Evolutionary conservation across 2,329 filamentous ascomycete species (phyloP), one percentile per base, ranked within the genome.

Genomic region (Arthrobotrys entomopaga): DNA sequence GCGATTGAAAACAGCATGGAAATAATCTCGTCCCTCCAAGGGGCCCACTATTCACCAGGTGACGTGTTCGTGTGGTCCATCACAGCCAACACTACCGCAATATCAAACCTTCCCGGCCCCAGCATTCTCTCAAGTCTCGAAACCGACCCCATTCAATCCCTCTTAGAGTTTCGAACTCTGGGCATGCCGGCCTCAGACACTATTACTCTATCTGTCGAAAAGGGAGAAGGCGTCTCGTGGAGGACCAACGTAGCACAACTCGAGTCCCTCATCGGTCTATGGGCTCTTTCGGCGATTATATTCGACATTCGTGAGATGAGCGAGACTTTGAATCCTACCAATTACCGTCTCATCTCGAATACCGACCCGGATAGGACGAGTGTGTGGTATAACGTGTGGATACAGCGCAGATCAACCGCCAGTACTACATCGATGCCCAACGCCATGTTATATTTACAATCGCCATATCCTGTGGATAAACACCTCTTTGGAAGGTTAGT

Each of bases 1-100:
- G 50, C 46, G 10, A 66, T 73, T 11, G 69, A 66, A 63, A 61
- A 61, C n/a, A 53, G 53, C 4, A 65, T 73, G 60, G 61, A 73
- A 20, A 48, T 66, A 8, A 38, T 66, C 11, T n/a, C 34, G 7
- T 16, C 24, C 13, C 22, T 72, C 6, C 26, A 42, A 20, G 58
- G 50, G 3, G 19, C 52, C 19, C 15, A 11, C 2, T n/a, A 42
- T 16, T 46, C 38, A 24, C 56, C 56, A 0, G 48, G 54, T 5
- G 56, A 69, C 6, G 58, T 69, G 10, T 38, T 66, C n/a, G 59
- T 46, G 24, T 58, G 42, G 50, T 29, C 54, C 19, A 50, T 64
- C 15, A 43, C n/a, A 11, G 22, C 26, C 7, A 63, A 63, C 3
- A 53, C 52, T 22, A 64, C 50, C 2, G 19, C 26, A n/a, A 59